These are phyloP conservation scores for Emergomyces pasteurianus DNA, from an alignment of 2,329 filamentous ascomycete genomes.

Conservation along the genomic window DNA sequence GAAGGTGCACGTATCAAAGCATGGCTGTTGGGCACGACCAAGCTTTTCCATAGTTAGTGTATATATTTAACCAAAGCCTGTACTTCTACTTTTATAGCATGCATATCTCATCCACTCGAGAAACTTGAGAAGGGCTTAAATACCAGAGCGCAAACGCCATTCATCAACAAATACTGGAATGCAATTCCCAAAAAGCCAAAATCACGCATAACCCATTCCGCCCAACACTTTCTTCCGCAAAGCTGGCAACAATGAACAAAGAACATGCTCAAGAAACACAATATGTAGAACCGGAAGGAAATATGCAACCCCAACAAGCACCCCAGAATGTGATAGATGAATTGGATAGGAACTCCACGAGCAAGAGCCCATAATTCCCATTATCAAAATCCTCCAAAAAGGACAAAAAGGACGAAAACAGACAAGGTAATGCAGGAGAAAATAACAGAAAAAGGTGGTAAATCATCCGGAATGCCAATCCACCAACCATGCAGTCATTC, in stretches of 20 bases:
- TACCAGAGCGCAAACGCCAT: background rate
- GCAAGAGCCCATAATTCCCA: background rate
- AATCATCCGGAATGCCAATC: background rate
- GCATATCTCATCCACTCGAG: background rate
- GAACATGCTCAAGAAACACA: background rate
- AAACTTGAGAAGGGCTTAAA: background rate
- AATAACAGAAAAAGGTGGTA: background rate
- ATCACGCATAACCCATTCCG: background rate
- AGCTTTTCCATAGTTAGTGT: background rate
- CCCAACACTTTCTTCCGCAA: background rate
- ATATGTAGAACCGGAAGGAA: background rate
- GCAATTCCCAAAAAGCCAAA: background rate
- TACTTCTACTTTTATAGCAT: background rate
- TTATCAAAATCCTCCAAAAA: background rate
- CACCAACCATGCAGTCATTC: background rate
- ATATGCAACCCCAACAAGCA: background rate
- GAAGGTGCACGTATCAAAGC: background rate
- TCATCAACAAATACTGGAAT: background rate
- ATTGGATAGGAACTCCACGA: background rate
- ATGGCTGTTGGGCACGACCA: background rate
- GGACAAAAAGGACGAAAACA: background rate
- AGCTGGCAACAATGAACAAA: background rate
- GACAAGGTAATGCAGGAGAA: background rate
- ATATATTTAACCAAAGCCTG: background rate
- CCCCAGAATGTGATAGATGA: background rate